Conservation (phyloP, 345 rosid genomes). For the Stellera chamaejasme region DNA sequence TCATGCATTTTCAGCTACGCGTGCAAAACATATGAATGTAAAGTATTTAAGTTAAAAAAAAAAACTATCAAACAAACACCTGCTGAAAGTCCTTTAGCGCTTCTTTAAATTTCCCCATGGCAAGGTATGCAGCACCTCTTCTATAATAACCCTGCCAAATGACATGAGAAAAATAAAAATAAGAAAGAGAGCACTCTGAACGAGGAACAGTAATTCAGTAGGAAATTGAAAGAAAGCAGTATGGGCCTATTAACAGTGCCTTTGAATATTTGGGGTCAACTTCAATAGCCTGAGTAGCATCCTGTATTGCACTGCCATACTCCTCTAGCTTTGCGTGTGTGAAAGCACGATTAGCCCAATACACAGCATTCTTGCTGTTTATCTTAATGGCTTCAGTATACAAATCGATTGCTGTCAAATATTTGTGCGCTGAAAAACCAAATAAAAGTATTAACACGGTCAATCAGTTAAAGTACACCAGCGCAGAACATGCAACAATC, state of each 20-base stretch:
- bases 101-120: slow-evolving; percentile 95
- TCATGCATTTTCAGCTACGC: too few species aligned
- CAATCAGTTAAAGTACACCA: neutral
- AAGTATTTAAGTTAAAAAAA: neutral
- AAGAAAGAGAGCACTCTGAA: neutral
- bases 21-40: too few species aligned
- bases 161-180: slow-evolving; percentile 16
- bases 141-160: slow-evolving; percentile 77
- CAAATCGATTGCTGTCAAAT: slow-evolving; percentile 66
- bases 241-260: slow-evolving; percentile 27
- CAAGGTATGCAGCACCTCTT: slow-evolving; percentile 94
- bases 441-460: slow-evolving; percentile 5
- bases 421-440: slow-evolving; percentile 57
- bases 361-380: slow-evolving; percentile 65
- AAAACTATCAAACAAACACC: slow-evolving; percentile 28
- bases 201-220: neutral
- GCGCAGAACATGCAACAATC: too few species aligned
- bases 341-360: slow-evolving; percentile 95
- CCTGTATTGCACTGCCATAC: slow-evolving; percentile 93
- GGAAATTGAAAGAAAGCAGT: neutral
- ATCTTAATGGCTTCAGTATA: slow-evolving; percentile 78
- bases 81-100: slow-evolving; percentile 96
- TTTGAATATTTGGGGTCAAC: slow-evolving; percentile 79
- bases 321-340: slow-evolving; percentile 95
- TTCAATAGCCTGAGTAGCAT: slow-evolving; percentile 89